Evolutionary conservation across 179 eudicot genomes (phyloP).

Genomic region (Sideroxylon spinosum): DNA sequence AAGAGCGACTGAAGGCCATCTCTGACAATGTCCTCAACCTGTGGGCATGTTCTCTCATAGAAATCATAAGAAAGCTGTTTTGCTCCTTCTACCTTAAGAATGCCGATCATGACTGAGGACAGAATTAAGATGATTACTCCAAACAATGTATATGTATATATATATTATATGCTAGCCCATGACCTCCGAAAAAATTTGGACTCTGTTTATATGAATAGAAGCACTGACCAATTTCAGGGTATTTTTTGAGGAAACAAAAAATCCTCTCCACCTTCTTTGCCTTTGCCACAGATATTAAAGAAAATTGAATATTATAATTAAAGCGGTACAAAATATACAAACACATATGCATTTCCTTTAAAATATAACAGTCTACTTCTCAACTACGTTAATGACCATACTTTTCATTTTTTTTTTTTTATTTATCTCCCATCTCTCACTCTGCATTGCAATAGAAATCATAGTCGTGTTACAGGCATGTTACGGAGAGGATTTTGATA

Average conservation of each 20-base stretch:
- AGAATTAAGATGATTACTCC: no score
- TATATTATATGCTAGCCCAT: no score
- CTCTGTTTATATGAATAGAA: no score
- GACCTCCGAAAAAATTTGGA: no score
- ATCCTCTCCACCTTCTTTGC: conserved; percentile 55
- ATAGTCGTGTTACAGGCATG: neutral
- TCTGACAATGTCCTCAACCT: conserved; percentile 50
- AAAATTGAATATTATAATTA: conserved; percentile 12
- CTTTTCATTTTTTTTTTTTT: no score
- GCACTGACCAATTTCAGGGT: conserved; percentile 30
- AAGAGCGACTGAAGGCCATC: conserved; percentile 40
- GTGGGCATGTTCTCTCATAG: conserved; percentile 53
- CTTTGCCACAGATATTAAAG: conserved; percentile 36
- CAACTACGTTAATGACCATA: neutral
- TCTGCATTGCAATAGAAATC: neutral
- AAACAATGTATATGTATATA: no score
- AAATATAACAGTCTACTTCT: neutral
- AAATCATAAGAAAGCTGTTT: conserved; percentile 37
- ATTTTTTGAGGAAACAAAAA: conserved; percentile 37
- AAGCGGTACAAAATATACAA: neutral
- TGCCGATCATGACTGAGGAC: no score
- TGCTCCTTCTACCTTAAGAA: neutral
- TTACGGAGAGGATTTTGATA: neutral
- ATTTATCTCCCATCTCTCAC: no score
- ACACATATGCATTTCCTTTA: neutral